These are phyloP conservation scores for Bipolaris zeicola DNA, from an alignment of 2,329 filamentous ascomycete species.

Conservation along the genomic window DNA sequence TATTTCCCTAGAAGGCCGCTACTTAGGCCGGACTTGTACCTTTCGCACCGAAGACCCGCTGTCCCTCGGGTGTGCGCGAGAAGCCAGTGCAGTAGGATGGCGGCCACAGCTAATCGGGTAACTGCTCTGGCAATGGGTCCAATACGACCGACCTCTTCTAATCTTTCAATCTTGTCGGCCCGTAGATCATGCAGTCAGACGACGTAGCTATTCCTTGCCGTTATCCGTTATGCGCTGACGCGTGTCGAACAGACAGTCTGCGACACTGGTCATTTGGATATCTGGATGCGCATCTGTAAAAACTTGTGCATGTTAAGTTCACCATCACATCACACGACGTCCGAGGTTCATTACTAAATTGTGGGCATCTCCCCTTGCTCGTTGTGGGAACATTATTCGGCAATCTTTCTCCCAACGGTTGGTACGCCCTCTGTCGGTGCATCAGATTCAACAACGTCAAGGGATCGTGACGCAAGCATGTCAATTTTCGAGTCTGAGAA, in stretches of 20 bases:
- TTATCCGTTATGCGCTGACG: background rate
- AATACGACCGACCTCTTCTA: background rate
- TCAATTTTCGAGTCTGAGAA: background rate
- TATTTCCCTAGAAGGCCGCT: too few species aligned
- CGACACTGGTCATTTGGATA: background rate
- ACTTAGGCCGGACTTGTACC: too few species aligned
- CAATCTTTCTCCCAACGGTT: background rate
- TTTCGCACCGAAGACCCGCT: background rate
- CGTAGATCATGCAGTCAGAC: background rate
- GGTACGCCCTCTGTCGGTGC: background rate
- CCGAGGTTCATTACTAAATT: too few species aligned
- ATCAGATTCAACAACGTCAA: background rate
- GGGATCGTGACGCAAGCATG: conserved; percentile 3
- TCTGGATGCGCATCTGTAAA: background rate
- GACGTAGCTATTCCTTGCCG: background rate
- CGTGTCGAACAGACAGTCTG: background rate
- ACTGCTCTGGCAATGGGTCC: background rate
- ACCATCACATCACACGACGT: background rate
- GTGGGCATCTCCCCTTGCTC: too few species aligned
- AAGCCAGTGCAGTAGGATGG: background rate
- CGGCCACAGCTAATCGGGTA: background rate
- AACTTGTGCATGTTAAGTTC: background rate
- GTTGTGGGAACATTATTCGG: background rate
- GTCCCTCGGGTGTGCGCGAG: background rate
- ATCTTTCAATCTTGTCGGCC: background rate